phyloP scores from a whole-genome alignment of 129 eudicot species.

The Flaveria brownii region DNA sequence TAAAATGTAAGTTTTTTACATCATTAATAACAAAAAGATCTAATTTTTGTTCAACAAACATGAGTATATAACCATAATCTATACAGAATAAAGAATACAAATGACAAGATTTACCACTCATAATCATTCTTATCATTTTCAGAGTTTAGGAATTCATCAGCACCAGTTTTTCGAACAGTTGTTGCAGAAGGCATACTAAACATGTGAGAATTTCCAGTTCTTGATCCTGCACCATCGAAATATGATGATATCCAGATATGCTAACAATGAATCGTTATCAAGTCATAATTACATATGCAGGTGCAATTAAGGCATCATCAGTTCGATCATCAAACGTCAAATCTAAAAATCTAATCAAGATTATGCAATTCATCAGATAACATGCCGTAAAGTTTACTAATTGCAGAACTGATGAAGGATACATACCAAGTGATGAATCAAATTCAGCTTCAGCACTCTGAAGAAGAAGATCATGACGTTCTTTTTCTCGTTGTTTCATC shows the following conservation, averaged over 20 bases:
- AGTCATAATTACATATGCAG: neutral
- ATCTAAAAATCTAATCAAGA: neutral
- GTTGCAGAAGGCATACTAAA: constrained; percentile 57
- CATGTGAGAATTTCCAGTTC: constrained; percentile 58
- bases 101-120: constrained; percentile 66
- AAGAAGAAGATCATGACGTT: constrained; percentile 59
- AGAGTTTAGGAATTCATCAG: constrained; percentile 92
- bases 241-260: neutral
- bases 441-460: constrained; percentile 65
- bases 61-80: constrained; percentile 15
- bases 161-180: constrained; percentile 58
- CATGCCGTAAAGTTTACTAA: no score
- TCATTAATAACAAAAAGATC: neutral
- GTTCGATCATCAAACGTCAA: neutral
- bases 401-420: neutral
- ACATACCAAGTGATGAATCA: constrained; percentile 75
- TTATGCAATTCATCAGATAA: neutral
- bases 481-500: constrained; percentile 83
- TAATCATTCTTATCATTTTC: constrained; percentile 95
- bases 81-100: neutral
- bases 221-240: constrained; percentile 51
- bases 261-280: no score
- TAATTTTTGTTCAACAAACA: neutral
- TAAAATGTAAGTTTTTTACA: constrained; percentile 31
- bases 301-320: no score